Evolutionary conservation across 306 rosid species (phyloP), one percentile per base, ranked within the genome.

Genomic region (Ceratonia siliqua): DNA sequence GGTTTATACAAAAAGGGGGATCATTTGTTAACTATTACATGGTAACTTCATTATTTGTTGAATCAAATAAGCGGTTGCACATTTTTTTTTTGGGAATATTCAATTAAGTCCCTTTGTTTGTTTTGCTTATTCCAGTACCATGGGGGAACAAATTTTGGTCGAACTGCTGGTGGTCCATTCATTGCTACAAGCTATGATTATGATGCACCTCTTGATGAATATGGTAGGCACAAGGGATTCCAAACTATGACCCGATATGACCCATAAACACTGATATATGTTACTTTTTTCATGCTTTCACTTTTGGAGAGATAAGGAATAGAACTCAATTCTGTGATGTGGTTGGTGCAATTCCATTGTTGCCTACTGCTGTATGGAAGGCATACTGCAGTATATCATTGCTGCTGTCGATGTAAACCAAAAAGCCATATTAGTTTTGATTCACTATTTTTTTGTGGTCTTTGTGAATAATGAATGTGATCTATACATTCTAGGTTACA

Each of bases 101-200:
- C 13, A 70, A 39, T 61, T 33, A 27, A 65, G 55, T 56, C 73
- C 13, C 12, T 76, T 62, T 59, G 6, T 79, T 42, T 48, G 20
- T 22, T 76, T 27, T 70, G 63, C 11, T 83, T 57, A 53, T 87
- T 77, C 14, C 82, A 95, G 99, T 95, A 90, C 65, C 99, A 95
- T 0, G 99, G 99, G 13, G 99, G 99, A 81, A 95, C 99, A 79
- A 95, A 92, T 79, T 95, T 95, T 28, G 99, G 99, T 55, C 87
- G 98, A 83, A 95, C 99, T 35, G 99, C 99, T 65, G 99, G 99
- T 62, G 99, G 99, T 69, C 99, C 99, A 9, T 95, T 95, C 72
- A 95, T 95, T 57, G 96, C 99, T 62, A 95, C 99, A 48, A 92
- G 97, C 85, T 95, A 95, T 81, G 99, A 95, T 85, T 95, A 95